Conservation (phyloP, 257 asterid genomes). For the Marsdenia floribunda region DNA sequence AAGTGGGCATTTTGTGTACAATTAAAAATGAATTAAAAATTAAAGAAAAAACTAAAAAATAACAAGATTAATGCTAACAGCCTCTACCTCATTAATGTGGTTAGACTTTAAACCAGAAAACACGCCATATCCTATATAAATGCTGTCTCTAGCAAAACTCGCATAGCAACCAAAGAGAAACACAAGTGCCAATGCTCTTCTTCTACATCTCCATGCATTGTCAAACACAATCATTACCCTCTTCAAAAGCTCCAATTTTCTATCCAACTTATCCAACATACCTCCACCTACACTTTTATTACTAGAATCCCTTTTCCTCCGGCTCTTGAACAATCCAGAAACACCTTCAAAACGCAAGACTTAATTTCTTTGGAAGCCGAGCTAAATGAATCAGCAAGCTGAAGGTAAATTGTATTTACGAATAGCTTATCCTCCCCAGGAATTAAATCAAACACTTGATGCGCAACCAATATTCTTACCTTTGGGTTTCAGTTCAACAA, state of each 20-base stretch:
- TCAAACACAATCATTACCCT: conserved; percentile 74
- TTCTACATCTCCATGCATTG: conserved; percentile 58
- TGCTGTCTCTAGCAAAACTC: conserved; percentile 45
- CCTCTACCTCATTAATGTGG: conserved; percentile 53
- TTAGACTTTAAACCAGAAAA: conserved; percentile 60
- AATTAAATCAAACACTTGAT: too few species aligned
- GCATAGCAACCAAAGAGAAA: conserved; percentile 90
- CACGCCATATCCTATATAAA: conserved; percentile 49
- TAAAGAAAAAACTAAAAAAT: too few species aligned
- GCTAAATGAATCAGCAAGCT: conserved; percentile 69
- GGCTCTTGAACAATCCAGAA: conserved; percentile 36
- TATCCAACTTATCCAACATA: conserved; percentile 37
- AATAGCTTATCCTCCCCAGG: conserved; percentile 75
- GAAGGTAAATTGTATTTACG: conserved; percentile 60
- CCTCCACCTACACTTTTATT: too few species aligned
- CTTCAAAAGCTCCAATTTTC: conserved; percentile 56
- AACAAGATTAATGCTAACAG: too few species aligned
- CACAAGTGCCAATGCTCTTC: conserved; percentile 59
- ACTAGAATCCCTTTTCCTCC: conserved; percentile 13
- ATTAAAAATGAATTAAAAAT: too few species aligned
- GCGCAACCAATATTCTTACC: too few species aligned
- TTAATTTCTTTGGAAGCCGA: conserved; percentile 48
- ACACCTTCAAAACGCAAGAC: conserved; percentile 44
- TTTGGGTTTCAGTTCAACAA: too few species aligned
- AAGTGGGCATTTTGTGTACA: too few species aligned